Evolutionary conservation across 768 basidiomycete genomes (phyloP), one percentile per base, ranked within the genome.

Genomic region (Panus rudis): DNA sequence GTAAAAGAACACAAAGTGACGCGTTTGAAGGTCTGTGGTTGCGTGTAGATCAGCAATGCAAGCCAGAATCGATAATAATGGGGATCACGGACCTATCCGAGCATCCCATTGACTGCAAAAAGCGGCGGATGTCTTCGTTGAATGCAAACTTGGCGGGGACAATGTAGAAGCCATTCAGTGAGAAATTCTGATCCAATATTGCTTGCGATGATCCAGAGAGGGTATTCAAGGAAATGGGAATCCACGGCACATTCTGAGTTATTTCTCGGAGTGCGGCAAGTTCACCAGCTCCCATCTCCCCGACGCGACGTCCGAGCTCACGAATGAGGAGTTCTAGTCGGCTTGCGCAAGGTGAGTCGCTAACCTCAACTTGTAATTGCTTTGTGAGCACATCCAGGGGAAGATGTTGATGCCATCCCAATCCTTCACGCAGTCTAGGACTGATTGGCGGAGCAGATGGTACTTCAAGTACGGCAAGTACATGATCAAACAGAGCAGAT

Each of bases 381-480:
- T 17, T 41, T 20, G 26, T 19, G 10, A 35, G 26, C 22, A 51
- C 26, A 17, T 44, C 41, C 2, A 44, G 14, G 11, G 63, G 34
- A 24, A 74, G 37, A 0, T 61, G 61, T 23, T 62, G 40, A 43
- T 68, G 57, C 73, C 75, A 76, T 1, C 63, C 60, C 23, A 75
- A 55, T 3, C 28, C 27, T 6, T 8, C n/a, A 10, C 42, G 42
- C 16, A 47, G 22, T 4, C 40, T 24, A 7, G 20, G n/a, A 4
- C 34, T 26, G 41, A 14, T 32, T 19, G 6, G 47, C 59, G n/a
- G 8, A 17, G 21, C n/a, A 8, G n/a, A 14, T 7, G 8, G 33
- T 8, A 34, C 6, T 17, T 45, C 43, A 14, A 72, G 52, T 1
- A 63, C 50, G 1, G 59, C 48, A 24, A 73, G 50, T 3, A 73